phyloP scores from a whole-genome alignment of 2,329 filamentous ascomycete species.

The Aspergillus novofumigatus region DNA sequence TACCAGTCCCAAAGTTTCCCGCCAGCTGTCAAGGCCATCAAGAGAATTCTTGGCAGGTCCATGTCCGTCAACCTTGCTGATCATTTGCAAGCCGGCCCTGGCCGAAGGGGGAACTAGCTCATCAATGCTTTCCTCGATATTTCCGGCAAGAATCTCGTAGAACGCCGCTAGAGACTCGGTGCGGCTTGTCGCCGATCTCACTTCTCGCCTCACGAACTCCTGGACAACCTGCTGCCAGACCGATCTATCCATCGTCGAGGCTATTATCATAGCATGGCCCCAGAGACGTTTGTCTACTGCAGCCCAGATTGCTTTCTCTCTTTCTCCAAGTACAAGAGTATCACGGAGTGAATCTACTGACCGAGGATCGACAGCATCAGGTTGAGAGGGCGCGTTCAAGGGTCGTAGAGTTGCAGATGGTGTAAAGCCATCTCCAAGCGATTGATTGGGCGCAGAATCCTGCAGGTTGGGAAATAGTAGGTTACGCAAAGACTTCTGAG shows the following conservation, averaged over 20 bases:
- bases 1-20: conserved; percentile 80
- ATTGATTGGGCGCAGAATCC: conserved; percentile 24
- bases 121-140: conserved; percentile 89
- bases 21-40: conserved; percentile 88
- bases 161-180: conserved; percentile 86
- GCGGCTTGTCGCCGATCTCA: conserved; percentile 73
- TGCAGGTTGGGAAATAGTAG: conserved; percentile 63
- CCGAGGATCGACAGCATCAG: conserved; percentile 66
- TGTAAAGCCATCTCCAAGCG: conserved; percentile 19
- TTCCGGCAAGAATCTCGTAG: conserved; percentile 91
- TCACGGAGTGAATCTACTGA: conserved; percentile 69
- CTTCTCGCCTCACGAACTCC: conserved; percentile 92
- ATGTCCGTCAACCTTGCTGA: conserved; percentile 64
- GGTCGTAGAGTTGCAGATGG: conserved; percentile 37
- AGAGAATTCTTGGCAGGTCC: conserved; percentile 66
- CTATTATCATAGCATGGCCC: conserved; percentile 93
- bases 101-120: conserved; percentile 92
- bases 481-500: conserved; percentile 70
- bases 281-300: conserved; percentile 90
- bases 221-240: conserved; percentile 91
- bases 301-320: conserved; percentile 88
- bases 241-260: conserved; percentile 67
- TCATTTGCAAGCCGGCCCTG: conserved; percentile 83
- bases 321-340: conserved; percentile 71
- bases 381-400: conserved; percentile 38